A percentile compares a stretch with the other conserved stretches of the same genome.
Conservation (phyloP, 306 rosid genomes). For the Gynostemma pentaphyllum region DNA sequence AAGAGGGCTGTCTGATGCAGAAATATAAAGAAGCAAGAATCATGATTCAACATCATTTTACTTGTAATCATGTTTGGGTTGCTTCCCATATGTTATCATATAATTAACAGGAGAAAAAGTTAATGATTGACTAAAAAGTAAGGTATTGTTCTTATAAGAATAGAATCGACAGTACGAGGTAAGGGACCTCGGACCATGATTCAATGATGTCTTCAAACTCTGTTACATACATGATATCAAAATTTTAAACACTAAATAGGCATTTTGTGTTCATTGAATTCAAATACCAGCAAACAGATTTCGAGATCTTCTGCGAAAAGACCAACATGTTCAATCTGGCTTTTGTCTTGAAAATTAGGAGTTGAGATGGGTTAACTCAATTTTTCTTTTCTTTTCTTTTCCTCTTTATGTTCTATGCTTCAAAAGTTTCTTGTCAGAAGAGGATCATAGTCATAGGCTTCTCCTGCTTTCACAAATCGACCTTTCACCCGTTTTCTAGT, state of each 20-base stretch:
- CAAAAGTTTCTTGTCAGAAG: slow-evolving; percentile 23
- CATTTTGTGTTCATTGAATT: background rate
- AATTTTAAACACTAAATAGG: background rate
- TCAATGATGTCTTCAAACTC: background rate
- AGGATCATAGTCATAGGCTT: slow-evolving; percentile 73
- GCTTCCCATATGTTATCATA: too few relatives aligned
- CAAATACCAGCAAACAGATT: background rate
- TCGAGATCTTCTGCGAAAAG: background rate
- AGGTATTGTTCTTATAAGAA: background rate
- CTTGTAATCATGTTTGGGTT: too few relatives aligned
- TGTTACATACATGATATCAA: background rate
- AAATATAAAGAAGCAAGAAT: too few relatives aligned
- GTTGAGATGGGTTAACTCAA: slow-evolving; percentile 14
- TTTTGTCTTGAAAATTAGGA: slow-evolving; percentile 17
- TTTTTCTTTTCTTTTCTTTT: too few relatives aligned
- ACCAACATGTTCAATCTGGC: slow-evolving; percentile 20
- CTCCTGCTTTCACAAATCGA: slow-evolving; percentile 75
- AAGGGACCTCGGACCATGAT: background rate
- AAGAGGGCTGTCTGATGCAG: too few relatives aligned
- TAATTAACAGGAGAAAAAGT: background rate
- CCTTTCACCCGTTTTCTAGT: slow-evolving; percentile 88
- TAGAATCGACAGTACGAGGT: background rate
- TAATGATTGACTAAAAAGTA: background rate
- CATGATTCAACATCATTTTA: too few relatives aligned
- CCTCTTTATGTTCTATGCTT: too few relatives aligned